phyloP scores from a whole-genome alignment of 805 yeast genomes.

The Cyberlindnera petersonii region DNA sequence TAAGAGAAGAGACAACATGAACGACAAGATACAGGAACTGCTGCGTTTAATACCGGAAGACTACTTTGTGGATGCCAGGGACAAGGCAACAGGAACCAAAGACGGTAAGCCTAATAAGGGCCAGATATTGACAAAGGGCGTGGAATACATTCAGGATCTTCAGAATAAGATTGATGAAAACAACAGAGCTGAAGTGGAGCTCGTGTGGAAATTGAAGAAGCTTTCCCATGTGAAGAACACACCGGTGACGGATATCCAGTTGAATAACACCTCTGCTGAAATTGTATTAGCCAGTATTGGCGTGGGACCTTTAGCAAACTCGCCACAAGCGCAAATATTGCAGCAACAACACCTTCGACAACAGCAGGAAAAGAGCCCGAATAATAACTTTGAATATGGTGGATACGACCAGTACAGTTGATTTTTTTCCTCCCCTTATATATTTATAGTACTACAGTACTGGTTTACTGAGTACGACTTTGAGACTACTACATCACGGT shows the following conservation, averaged over 20 bases:
- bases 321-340: conserved; percentile 10
- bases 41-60: conserved; percentile 41
- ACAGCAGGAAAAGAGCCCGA: conserved; percentile 21
- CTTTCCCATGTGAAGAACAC: conserved; percentile 44
- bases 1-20: conserved; percentile 52
- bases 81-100: conserved; percentile 61
- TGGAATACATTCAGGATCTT: conserved; percentile 62
- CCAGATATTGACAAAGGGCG: conserved; percentile 70
- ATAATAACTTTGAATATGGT: conserved; percentile 36
- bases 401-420: conserved; percentile 35
- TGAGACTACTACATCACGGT: no score
- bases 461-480: no score
- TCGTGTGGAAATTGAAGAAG: conserved; percentile 54
- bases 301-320: conserved; percentile 70
- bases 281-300: conserved; percentile 72
- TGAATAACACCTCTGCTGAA: conserved; percentile 75
- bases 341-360: conserved; percentile 9
- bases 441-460: background rate
- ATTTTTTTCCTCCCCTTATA: background rate
- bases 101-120: conserved; percentile 87
- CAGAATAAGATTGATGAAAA: conserved; percentile 74
- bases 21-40: conserved; percentile 53
- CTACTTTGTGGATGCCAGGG: conserved; percentile 39
- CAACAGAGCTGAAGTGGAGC: conserved; percentile 74
- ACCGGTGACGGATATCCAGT: conserved; percentile 37